Evolutionary conservation across 176 grass and related monocot species (phyloP), one percentile per base, ranked within the genome.

Genomic region (Avena atlantica): DNA sequence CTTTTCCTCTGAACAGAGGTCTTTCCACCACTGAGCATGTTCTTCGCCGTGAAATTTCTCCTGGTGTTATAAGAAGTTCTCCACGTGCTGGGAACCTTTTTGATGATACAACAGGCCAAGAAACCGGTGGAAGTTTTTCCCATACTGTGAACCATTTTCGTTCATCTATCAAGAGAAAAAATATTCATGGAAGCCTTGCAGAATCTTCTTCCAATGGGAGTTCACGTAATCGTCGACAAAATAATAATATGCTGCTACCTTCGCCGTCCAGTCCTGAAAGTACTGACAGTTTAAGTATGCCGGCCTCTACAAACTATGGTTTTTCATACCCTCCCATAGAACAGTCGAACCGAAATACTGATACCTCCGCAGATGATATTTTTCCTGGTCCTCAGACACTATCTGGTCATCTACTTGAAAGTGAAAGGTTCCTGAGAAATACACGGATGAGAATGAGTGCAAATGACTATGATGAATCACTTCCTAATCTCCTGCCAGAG

Each of bases 151-250:
- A 84, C 2, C 24, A 5, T 79, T 24, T 53, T 83, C 74, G 67
- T 61, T 45, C 88, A 81, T 23, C 91, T 68, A 84, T 76, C 77
- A 92, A 92, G 80, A 92, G 91, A 69, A 89, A 92, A 69, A 84
- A 78, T 84, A 68, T 84, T 81, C 80, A 86, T 61, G 87, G 91
- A 84, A 81, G 73, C 81, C 15, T 75, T 31, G 84, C 74, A 63
- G 86, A 92, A 16, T 89, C 91, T 84, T 92, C 91, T 92, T 31
- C 87, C n/a, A 79, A 61, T 81, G 91, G 84, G 79, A 81, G 84
- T 19, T 84, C 87, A 81, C 21, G 29, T 13, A 83, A 84, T 84
- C 74, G 16, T 59, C 75, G 79, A 37, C 78, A 67, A 81, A 92
- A 59, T n/a, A 82, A 49, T 47, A 82, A 50, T 86, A 76, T 53